Conservation (phyloP, 805 yeast species). For the Kodamaea kaohsiungensis region DNA sequence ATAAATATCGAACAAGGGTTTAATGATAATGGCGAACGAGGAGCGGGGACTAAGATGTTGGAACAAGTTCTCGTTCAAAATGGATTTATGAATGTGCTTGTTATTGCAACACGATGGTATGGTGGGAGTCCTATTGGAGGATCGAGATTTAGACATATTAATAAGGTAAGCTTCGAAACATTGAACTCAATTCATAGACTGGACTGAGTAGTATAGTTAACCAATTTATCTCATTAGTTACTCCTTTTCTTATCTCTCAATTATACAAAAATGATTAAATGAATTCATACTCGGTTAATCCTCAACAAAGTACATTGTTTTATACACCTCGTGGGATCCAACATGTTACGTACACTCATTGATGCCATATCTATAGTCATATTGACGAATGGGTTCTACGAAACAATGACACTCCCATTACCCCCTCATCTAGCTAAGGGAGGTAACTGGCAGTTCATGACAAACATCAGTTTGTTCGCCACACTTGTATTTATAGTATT, state of each 20-base stretch:
- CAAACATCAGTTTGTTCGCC: conserved; percentile 20
- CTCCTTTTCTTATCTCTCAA: too few species aligned
- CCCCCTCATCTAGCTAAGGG: conserved; percentile 22
- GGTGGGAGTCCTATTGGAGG: conserved; percentile 79
- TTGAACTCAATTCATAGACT: conserved; percentile 17
- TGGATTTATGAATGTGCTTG: conserved; percentile 52
- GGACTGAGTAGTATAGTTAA: too few species aligned
- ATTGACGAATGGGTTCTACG: conserved; percentile 14
- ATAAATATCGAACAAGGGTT: conserved; percentile 54
- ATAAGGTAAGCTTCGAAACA: conserved; percentile 55
- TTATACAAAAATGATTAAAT: too few species aligned
- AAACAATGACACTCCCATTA: conserved; percentile 17
- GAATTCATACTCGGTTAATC: too few species aligned
- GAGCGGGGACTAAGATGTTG: conserved; percentile 65
- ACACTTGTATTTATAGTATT: conserved; percentile 8
- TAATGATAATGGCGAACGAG: conserved; percentile 72
- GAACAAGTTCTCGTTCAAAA: conserved; percentile 51
- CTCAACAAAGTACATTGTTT: background rate
- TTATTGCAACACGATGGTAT: conserved; percentile 79
- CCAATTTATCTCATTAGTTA: too few species aligned
- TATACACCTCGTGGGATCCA: background rate
- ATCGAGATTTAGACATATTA: conserved; percentile 67
- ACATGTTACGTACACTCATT: background rate
- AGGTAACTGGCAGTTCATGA: conserved; percentile 26
- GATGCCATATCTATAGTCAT: conserved; percentile 4